Conservation (phyloP, 2,329 filamentous ascomycete species). For the Ophiostoma novo-ulmi region DNA sequence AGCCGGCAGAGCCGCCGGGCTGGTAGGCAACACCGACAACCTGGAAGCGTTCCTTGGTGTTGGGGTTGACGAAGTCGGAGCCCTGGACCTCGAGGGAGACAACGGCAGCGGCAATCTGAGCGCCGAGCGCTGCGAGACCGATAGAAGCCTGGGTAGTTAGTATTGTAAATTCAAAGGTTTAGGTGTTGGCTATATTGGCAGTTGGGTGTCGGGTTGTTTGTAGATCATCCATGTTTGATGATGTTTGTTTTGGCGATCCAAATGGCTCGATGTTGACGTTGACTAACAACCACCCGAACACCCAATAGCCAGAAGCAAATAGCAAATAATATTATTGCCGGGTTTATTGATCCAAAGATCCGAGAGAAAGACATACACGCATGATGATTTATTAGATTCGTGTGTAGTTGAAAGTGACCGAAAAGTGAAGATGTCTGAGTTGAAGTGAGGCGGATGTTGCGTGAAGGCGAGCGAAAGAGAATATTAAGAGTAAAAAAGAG, state of each 20-base stretch:
- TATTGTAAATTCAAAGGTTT: not conserved
- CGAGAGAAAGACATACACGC: conserved; percentile 20
- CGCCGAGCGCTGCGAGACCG: conserved; percentile 49
- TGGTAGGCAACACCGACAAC: conserved; percentile 65
- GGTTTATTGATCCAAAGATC: not conserved
- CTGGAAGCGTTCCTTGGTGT: conserved; percentile 57
- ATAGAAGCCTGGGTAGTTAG: conserved; percentile 35
- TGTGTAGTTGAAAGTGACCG: not conserved
- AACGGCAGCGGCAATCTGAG: conserved; percentile 52
- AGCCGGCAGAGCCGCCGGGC: conserved; percentile 60
- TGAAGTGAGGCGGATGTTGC: not conserved
- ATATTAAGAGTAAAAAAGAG: not conserved
- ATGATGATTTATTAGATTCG: conserved; percentile 16
- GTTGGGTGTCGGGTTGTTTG: not conserved
- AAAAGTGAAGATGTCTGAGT: conserved; percentile 11
- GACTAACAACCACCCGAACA: not conserved
- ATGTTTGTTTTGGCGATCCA: not conserved
- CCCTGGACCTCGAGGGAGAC: conserved; percentile 53
- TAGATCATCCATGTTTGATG: not conserved
- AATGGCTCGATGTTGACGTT: not conserved
- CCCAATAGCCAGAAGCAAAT: too few relatives aligned
- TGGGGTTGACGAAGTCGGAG: conserved; percentile 55
- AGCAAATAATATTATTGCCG: not conserved
- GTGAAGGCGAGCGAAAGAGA: not conserved
- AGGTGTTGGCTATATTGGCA: not conserved